These are phyloP conservation scores for Rhodotorula sp. DNA, from an alignment of 1,284 basidiomycete species.

Conservation along the genomic window DNA sequence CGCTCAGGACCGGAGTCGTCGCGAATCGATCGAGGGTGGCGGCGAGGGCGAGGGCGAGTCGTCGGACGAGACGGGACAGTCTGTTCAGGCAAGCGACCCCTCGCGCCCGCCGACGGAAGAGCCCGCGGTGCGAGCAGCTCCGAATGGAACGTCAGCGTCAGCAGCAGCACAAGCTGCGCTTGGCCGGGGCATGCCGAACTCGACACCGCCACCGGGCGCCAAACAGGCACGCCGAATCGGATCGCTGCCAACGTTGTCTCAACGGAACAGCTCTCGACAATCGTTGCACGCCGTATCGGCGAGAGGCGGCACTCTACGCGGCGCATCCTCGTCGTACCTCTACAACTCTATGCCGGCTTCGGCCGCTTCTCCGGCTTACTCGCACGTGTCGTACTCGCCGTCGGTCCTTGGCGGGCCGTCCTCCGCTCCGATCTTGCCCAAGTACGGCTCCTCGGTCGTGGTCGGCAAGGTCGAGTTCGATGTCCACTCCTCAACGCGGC, in stretches of 20 bases:
- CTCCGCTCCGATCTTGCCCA: neutral
- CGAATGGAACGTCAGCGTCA: neutral
- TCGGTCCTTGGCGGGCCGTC: conserved; percentile 13
- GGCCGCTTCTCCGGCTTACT: neutral
- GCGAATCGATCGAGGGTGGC: conserved; percentile 1
- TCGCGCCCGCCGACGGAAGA: too few relatives aligned
- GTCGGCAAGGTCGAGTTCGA: conserved; percentile 85
- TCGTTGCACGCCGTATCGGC: neutral
- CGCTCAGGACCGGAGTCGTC: neutral
- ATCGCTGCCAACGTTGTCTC: conserved; percentile 9
- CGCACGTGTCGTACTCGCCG: conserved; percentile 12
- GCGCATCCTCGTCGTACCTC: conserved; percentile 7
- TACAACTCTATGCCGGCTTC: neutral
- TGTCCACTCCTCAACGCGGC: conserved; percentile 56
- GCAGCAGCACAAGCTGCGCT: conserved; percentile 5
- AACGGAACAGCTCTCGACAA: conserved; percentile 13
- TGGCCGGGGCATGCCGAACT: conserved; percentile 25
- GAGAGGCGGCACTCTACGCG: neutral
- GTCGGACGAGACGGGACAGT: conserved; percentile 23
- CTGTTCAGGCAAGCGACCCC: conserved; percentile 25
- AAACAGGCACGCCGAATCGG: conserved; percentile 10
- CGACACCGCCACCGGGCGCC: conserved; percentile 1
- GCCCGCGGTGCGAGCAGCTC: too few relatives aligned
- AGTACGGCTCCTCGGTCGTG: conserved; percentile 51
- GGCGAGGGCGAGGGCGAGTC: conserved; percentile 8